phyloP scores from a whole-genome alignment of 106 monocot genomes.

The Dactylorhiza incarnata region DNA sequence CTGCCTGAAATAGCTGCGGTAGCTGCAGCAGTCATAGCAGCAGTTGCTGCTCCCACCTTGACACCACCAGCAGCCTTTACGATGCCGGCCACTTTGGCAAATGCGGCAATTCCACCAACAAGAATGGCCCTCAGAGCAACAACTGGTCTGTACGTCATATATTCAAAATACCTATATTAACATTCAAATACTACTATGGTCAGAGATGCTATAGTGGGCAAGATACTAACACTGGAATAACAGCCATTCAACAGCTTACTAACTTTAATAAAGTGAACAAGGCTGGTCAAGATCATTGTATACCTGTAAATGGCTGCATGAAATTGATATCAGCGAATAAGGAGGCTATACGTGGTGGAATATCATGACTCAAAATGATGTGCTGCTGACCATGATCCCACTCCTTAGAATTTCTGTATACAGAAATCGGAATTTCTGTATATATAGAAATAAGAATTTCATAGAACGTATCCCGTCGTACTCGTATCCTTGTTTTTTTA shows the following conservation, averaged over 20 bases:
- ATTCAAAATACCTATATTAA: conserved; percentile 1
- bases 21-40: conserved; percentile 73
- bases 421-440: too few species aligned
- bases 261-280: neutral
- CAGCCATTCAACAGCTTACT: neutral
- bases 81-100: conserved; percentile 73
- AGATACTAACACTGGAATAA: too few species aligned
- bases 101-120: conserved; percentile 70
- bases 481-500: too few species aligned
- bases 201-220: neutral
- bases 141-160: conserved; percentile 54
- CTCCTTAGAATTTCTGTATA: too few species aligned
- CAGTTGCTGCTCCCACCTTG: conserved; percentile 72
- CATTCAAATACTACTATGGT: neutral
- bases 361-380: too few species aligned
- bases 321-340: too few species aligned
- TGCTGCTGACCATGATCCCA: too few species aligned
- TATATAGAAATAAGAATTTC: too few species aligned
- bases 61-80: conserved; percentile 80
- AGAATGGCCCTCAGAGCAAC: conserved; percentile 79
- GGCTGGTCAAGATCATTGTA: neutral
- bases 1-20: conserved; percentile 63
- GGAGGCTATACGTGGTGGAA: too few species aligned
- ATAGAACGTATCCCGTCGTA: too few species aligned
- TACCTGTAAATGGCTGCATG: too few species aligned